These are phyloP conservation scores for Rhododendron ferrugineum DNA, from an alignment of 148 eudicot genomes.

Conservation along the genomic window DNA sequence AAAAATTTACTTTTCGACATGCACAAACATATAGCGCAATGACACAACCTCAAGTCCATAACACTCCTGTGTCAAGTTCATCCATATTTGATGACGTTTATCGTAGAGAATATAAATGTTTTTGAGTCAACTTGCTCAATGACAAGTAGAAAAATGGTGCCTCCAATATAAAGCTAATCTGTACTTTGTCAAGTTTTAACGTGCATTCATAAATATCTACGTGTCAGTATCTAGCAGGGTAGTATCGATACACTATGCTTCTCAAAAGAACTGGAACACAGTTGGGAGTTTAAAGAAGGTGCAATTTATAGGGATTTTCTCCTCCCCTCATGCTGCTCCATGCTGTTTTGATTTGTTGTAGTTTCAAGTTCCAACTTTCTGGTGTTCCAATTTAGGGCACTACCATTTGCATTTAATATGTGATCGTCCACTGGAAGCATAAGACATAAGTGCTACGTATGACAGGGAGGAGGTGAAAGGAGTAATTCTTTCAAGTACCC, in stretches of 20 bases:
- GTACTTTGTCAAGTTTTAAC: not conserved
- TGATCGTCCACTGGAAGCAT: not conserved
- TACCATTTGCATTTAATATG: not conserved
- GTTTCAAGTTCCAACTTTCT: not conserved
- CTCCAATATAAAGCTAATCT: not conserved
- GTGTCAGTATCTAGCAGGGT: not conserved
- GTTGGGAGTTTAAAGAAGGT: not conserved
- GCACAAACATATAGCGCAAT: not conserved
- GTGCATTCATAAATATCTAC: not conserved
- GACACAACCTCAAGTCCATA: not conserved
- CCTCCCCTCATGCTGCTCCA: not conserved
- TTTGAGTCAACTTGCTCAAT: not conserved
- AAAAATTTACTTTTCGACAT: not conserved
- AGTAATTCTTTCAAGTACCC: not conserved
- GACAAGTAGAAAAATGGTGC: not conserved
- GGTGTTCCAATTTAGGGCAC: not conserved
- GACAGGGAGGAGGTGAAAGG: not conserved
- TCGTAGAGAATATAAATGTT: not conserved
- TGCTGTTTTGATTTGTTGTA: not conserved
- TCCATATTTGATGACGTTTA: not conserved
- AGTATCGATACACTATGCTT: not conserved
- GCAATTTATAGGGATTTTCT: not conserved
- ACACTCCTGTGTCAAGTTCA: not conserved
- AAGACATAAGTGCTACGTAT: not conserved
- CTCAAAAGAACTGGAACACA: not conserved